These are phyloP conservation scores for Dioscorea alata DNA, from an alignment of 106 monocot genomes.

Conservation along the genomic window DNA sequence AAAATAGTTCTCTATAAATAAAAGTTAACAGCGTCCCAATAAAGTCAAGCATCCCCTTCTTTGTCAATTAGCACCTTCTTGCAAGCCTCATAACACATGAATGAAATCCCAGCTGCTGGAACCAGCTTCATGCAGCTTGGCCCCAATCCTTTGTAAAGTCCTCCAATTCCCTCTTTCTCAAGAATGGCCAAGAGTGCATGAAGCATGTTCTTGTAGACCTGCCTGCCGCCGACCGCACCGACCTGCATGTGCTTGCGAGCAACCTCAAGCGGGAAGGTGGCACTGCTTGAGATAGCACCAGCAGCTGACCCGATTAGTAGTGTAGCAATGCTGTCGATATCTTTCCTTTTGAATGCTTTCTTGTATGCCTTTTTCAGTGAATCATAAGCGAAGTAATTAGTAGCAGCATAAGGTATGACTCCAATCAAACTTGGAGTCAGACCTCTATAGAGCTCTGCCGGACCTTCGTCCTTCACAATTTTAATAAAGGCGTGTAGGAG, in stretches of 20 bases:
- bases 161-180: conserved; percentile 27
- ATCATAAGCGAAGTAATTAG: conserved; percentile 89
- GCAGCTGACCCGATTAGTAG: conserved; percentile 86
- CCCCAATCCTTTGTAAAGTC: conserved; percentile 89
- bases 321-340: conserved; percentile 63
- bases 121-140: conserved; percentile 95
- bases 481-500: conserved; percentile 81
- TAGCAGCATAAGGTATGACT: conserved; percentile 85
- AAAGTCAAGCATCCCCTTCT: conserved; percentile 10
- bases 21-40: no score
- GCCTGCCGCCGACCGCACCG: conserved; percentile 80
- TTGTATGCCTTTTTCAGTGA: conserved; percentile 64
- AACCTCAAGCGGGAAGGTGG: conserved; percentile 91
- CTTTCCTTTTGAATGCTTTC: conserved; percentile 53
- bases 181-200: conserved; percentile 69
- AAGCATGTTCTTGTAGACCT: conserved; percentile 88
- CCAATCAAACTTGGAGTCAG: conserved; percentile 85
- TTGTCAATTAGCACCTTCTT: conserved; percentile 84
- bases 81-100: conserved; percentile 98
- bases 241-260: conserved; percentile 97
- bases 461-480: conserved; percentile 80
- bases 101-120: conserved; percentile 92
- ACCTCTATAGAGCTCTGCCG: conserved; percentile 87
- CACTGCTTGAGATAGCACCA: conserved; percentile 81
- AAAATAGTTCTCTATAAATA: no score